Percentiles rank a stretch among this genome's conserved stretches.
Conservation (phyloP, 176 grass and related monocot genomes). For the Avena eriantha region DNA sequence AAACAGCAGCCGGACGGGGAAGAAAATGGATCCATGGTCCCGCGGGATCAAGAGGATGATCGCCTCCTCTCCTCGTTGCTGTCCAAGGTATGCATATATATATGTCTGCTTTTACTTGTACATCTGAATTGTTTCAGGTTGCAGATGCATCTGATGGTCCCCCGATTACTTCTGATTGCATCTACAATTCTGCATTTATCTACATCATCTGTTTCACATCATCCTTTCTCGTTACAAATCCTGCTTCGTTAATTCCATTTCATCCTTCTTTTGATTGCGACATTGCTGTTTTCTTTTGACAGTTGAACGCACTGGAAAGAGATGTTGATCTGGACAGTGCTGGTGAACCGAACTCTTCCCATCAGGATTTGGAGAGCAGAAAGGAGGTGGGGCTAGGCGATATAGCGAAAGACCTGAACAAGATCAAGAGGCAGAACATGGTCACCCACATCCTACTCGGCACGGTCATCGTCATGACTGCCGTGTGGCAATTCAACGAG, state of each 20-base stretch:
- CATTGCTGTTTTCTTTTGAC: background rate
- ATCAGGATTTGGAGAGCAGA: background rate
- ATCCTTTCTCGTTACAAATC: background rate
- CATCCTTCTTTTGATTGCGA: background rate
- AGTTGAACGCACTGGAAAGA: slow-evolving; percentile 24
- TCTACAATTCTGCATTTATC: background rate
- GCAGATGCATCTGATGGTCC: background rate
- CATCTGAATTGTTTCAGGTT: background rate
- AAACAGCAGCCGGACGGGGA: background rate
- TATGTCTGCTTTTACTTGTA: background rate
- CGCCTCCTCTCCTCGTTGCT: slow-evolving; percentile 46
- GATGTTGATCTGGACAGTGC: background rate
- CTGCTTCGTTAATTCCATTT: background rate
- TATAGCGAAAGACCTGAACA: slow-evolving; percentile 47
- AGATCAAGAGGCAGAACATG: slow-evolving; percentile 64
- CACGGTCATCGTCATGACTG: slow-evolving; percentile 48
- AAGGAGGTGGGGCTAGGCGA: slow-evolving; percentile 21
- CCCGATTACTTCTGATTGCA: background rate
- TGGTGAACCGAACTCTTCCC: background rate
- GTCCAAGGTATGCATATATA: slow-evolving; percentile 37
- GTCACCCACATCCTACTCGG: slow-evolving; percentile 61
- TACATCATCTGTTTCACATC: background rate
- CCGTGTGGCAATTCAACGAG: slow-evolving; percentile 58
- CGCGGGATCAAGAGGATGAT: background rate
- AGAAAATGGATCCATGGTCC: background rate